These are phyloP conservation scores for Solanum chmielewskii DNA, from an alignment of 257 asterid genomes.

Conservation along the genomic window DNA sequence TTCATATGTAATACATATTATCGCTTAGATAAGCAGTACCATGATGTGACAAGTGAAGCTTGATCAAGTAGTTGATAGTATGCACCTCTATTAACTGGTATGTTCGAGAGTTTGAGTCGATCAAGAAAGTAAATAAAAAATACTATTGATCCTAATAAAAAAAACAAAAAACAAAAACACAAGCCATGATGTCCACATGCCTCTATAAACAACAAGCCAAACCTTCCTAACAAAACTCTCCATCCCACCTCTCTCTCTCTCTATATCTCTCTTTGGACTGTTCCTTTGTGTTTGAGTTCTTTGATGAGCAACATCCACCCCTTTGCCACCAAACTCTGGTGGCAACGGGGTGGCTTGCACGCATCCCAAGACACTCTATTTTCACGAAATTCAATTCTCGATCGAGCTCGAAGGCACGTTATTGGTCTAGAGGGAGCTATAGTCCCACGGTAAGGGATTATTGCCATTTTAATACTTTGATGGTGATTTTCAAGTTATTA, in stretches of 20 bases:
- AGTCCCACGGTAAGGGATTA: background rate
- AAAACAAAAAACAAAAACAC: background rate
- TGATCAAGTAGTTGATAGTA: background rate
- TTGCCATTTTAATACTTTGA: background rate
- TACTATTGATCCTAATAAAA: rapidly evolving
- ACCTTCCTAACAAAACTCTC: conserved; percentile 32
- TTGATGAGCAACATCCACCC: background rate
- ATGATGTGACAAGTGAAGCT: background rate
- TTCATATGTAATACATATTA: background rate
- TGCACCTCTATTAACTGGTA: background rate
- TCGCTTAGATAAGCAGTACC: background rate
- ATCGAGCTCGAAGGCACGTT: background rate
- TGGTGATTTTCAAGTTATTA: conserved; percentile 13
- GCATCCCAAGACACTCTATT: background rate
- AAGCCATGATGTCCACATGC: background rate
- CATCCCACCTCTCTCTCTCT: background rate
- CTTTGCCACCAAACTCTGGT: background rate
- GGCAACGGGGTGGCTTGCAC: conserved; percentile 7
- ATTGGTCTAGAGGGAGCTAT: background rate
- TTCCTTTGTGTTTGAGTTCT: background rate
- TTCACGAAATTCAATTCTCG: background rate
- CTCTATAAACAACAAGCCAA: conserved; percentile 16
- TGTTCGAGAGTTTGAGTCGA: background rate
- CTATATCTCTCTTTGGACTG: background rate
- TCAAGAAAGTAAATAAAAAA: background rate